A percentile compares a stretch with the other conserved stretches of the same genome.
Evolutionary conservation across 257 asterid species (phyloP).

Genomic region (Solanum etuberosum): DNA sequence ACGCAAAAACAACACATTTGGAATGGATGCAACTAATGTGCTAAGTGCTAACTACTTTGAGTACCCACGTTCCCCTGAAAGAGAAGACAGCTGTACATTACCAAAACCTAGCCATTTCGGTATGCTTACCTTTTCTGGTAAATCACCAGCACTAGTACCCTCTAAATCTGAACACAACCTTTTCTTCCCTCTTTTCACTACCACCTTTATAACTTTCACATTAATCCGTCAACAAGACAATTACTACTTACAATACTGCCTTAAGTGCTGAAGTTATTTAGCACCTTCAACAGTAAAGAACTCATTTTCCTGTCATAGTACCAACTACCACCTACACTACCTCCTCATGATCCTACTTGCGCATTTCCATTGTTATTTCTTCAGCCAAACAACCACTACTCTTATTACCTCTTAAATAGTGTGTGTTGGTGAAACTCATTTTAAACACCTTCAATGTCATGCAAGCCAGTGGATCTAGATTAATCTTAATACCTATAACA

Average conservation of each 20-base stretch:
- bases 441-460: background rate
- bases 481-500: background rate
- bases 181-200: background rate
- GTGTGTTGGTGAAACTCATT: background rate
- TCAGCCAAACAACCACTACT: background rate
- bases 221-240: background rate
- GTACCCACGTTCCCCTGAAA: background rate
- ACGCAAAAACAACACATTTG: background rate
- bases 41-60: background rate
- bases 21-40: background rate
- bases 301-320: background rate
- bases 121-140: background rate
- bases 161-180: background rate
- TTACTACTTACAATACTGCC: background rate
- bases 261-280: background rate
- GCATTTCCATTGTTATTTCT: background rate
- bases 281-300: background rate
- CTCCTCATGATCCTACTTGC: background rate
- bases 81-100: background rate
- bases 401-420: background rate
- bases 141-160: background rate
- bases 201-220: background rate
- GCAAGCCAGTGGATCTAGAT: background rate
- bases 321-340: background rate
- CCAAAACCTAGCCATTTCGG: background rate